A percentile compares a stretch with the other conserved stretches of the same genome.
phyloP scores from a whole-genome alignment of 805 yeast species.

The Zygosaccharomyces siamensis region DNA sequence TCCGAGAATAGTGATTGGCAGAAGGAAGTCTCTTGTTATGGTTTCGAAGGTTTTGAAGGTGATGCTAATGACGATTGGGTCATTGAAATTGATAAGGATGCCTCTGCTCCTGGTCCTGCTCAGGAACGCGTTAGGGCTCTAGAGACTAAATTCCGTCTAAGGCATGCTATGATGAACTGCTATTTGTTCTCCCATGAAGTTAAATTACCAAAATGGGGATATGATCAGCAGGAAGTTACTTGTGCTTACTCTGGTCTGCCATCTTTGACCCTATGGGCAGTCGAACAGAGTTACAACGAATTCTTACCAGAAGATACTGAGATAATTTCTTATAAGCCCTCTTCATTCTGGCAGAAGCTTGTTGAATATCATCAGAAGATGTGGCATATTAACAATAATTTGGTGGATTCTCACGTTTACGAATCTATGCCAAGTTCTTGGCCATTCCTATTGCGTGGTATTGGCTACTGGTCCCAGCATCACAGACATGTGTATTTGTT shows the following conservation, averaged over 20 bases:
- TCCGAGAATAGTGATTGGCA: slow-evolving; percentile 70
- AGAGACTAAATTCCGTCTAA: slow-evolving; percentile 64
- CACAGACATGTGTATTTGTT: slow-evolving; percentile 60
- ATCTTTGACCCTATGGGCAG: slow-evolving; percentile 61
- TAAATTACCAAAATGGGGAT: slow-evolving; percentile 79
- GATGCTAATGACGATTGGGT: slow-evolving; percentile 81
- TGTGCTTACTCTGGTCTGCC: slow-evolving; percentile 67
- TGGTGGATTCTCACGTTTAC: slow-evolving; percentile 64
- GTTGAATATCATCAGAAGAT: slow-evolving; percentile 62
- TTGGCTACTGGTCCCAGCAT: slow-evolving; percentile 63
- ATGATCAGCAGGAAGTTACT: slow-evolving; percentile 79
- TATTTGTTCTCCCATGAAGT: slow-evolving; percentile 70
- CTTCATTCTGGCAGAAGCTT: slow-evolving; percentile 55
- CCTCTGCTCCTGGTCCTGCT: slow-evolving; percentile 48
- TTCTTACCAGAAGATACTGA: slow-evolving; percentile 42
- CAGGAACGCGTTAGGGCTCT: slow-evolving; percentile 56
- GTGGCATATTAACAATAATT: slow-evolving; percentile 73
- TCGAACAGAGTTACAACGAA: slow-evolving; percentile 61
- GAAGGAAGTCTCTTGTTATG: slow-evolving; percentile 75
- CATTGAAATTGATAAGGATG: slow-evolving; percentile 60
- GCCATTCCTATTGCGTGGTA: slow-evolving; percentile 75
- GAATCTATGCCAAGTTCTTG: slow-evolving; percentile 69
- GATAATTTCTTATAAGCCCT: slow-evolving; percentile 48
- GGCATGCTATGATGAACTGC: slow-evolving; percentile 77
- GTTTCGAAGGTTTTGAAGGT: slow-evolving; percentile 70